Evolutionary conservation across 2,329 filamentous ascomycete genomes (phyloP).

Genomic region (Paecilomyces formosus): DNA sequence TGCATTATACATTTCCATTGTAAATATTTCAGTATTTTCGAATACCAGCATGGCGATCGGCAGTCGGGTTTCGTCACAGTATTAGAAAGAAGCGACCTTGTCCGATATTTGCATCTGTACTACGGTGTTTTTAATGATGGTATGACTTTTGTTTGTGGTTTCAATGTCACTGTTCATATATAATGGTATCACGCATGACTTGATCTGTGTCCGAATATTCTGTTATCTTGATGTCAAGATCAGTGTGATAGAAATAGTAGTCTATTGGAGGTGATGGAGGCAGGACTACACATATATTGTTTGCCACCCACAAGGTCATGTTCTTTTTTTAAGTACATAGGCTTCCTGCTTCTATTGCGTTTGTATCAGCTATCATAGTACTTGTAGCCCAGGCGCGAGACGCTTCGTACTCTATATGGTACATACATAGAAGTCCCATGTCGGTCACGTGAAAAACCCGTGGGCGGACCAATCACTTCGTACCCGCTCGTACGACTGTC

Average conservation of each 20-base stretch:
- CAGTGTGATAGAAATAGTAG: background rate
- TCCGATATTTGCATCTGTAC: background rate
- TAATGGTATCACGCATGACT: background rate
- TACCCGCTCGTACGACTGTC: background rate
- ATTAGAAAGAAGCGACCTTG: background rate
- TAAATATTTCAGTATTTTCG: background rate
- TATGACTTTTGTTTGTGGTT: background rate
- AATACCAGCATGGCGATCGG: background rate
- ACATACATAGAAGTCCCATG: background rate
- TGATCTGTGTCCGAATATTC: background rate
- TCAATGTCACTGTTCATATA: background rate
- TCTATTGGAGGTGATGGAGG: too few relatives aligned
- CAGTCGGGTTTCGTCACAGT: background rate
- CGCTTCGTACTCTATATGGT: background rate
- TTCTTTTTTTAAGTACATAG: too few relatives aligned
- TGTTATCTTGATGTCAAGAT: background rate
- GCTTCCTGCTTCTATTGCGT: too few relatives aligned
- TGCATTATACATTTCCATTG: background rate
- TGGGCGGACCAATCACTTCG: background rate
- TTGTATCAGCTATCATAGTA: too few relatives aligned
- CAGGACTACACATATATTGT: too few relatives aligned
- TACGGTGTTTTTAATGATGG: background rate
- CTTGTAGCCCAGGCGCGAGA: background rate
- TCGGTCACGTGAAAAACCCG: background rate
- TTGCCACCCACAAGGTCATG: too few relatives aligned